A percentile compares a stretch with the other conserved stretches of the same genome.
phyloP scores from a whole-genome alignment of 495 filamentous ascomycete genomes.

The Aspergillus haitiensis region DNA sequence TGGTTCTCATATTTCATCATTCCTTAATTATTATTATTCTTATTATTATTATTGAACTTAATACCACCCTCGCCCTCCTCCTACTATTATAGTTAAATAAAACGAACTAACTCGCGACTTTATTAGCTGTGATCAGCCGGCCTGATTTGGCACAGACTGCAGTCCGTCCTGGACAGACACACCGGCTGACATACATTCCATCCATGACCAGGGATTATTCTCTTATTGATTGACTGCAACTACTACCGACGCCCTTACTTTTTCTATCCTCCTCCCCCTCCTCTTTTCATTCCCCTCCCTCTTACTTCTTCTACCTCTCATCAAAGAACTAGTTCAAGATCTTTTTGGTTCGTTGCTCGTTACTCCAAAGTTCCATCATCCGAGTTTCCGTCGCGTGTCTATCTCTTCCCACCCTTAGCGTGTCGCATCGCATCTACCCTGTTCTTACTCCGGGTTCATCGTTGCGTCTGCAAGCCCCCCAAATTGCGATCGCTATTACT shows the following conservation, averaged over 20 bases:
- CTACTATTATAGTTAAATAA: not conserved
- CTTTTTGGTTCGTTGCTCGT: slow-evolving; percentile 13
- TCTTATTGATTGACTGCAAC: slow-evolving; percentile 21
- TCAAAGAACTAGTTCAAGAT: slow-evolving; percentile 14
- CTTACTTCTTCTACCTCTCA: slow-evolving; percentile 14
- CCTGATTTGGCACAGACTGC: slow-evolving; percentile 14
- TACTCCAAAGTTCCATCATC: slow-evolving; percentile 4
- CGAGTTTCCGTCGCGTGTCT: slow-evolving; percentile 20
- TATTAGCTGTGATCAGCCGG: slow-evolving; percentile 11
- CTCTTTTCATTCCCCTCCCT: slow-evolving; percentile 13
- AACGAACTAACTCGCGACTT: slow-evolving; percentile 1
- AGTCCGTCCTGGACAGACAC: not conserved
- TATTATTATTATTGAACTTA: slow-evolving; percentile 7
- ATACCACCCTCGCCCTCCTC: too few relatives aligned
- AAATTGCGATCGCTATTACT: slow-evolving; percentile 11
- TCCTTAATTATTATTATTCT: slow-evolving; percentile 3
- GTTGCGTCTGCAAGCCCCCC: slow-evolving; percentile 22
- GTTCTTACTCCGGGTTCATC: slow-evolving; percentile 18
- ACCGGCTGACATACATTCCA: slow-evolving; percentile 27
- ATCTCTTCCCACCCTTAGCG: slow-evolving; percentile 26
- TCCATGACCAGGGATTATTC: slow-evolving; percentile 12
- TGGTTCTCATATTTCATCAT: slow-evolving; percentile 1
- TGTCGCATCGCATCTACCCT: slow-evolving; percentile 31
- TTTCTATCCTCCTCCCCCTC: slow-evolving; percentile 13
- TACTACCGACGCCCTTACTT: slow-evolving; percentile 11